Evolutionary conservation across 208 protist species (phyloP).

Genomic region (Naegleria lovaniensis): DNA sequence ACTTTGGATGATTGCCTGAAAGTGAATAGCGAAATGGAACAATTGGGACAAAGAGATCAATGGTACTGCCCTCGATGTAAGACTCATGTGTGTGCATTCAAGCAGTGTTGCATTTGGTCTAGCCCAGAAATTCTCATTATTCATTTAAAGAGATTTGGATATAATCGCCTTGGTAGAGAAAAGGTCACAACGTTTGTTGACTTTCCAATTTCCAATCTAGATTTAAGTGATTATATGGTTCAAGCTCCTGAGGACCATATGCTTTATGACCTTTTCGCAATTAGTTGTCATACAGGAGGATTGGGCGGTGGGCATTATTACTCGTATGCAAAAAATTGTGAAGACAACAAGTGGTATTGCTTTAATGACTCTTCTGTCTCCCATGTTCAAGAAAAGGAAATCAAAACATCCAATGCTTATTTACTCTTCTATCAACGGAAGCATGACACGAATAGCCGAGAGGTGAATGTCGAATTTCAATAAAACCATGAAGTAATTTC

Average conservation of each 20-base stretch:
- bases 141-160: conserved; percentile 59
- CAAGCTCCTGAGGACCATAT: not conserved
- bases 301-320: conserved; percentile 59
- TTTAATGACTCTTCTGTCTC: conserved; percentile 9
- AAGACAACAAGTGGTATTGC: not conserved
- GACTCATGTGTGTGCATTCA: conserved; percentile 40
- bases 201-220: conserved; percentile 16
- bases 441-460: not conserved
- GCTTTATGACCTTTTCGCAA: conserved; percentile 54
- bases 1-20: conserved; percentile 41
- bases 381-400: not conserved
- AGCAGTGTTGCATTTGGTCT: conserved; percentile 56
- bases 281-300: conserved; percentile 53
- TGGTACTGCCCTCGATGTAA: conserved; percentile 60
- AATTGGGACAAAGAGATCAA: conserved; percentile 43
- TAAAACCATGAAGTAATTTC: not conserved
- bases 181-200: not conserved
- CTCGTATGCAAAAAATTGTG: conserved; percentile 38
- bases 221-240: conserved; percentile 1
- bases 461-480: not conserved
- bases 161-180: conserved; percentile 40
- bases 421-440: not conserved
- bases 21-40: conserved; percentile 46
- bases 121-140: conserved; percentile 54
- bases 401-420: not conserved